These are phyloP conservation scores for Saitoella complicata DNA, from an alignment of 805 yeast genomes.

Conservation along the genomic window DNA sequence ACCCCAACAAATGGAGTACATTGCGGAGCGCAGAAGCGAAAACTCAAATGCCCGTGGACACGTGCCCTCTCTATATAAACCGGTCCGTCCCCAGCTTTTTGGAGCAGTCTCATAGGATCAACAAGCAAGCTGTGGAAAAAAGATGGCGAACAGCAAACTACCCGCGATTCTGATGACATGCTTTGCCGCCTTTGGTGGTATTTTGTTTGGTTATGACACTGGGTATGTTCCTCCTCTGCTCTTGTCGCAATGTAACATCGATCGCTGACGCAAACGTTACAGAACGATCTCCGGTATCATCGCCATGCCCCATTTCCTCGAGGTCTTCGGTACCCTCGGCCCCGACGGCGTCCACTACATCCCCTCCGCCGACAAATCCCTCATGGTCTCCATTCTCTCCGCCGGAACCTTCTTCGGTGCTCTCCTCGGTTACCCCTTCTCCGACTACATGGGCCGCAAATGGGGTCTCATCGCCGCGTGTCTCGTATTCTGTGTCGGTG, in stretches of 20 bases:
- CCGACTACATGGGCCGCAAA: slow-evolving; percentile 62
- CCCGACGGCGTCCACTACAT: too few species aligned
- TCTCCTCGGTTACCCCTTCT: slow-evolving; percentile 37
- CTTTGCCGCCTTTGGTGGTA: slow-evolving; percentile 83
- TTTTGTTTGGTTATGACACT: slow-evolving; percentile 78
- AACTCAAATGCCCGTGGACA: too few species aligned
- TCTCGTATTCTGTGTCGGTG: slow-evolving; percentile 31
- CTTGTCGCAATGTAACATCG: too few species aligned
- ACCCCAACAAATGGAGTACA: too few species aligned
- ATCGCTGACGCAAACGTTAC: too few species aligned
- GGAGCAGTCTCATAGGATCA: too few species aligned
- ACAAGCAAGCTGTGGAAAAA: too few species aligned
- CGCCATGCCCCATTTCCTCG: slow-evolving; percentile 35
- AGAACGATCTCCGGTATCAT: slow-evolving; percentile 50
- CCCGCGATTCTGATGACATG: slow-evolving; percentile 53
- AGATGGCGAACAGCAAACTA: too few species aligned
- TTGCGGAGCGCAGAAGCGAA: too few species aligned
- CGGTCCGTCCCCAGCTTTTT: too few species aligned
- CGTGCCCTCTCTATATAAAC: too few species aligned
- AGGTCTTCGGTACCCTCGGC: too few species aligned
- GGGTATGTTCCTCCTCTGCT: slow-evolving; percentile 62
- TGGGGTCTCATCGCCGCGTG: slow-evolving; percentile 35
- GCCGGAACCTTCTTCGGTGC: slow-evolving; percentile 68
- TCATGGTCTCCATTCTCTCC: slow-evolving; percentile 64
- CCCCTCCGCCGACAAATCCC: slow-evolving; percentile 22